Evolutionary conservation across 441 rosid species (phyloP), one percentile per base, ranked within the genome.

Genomic region (Eruca vesicaria): DNA sequence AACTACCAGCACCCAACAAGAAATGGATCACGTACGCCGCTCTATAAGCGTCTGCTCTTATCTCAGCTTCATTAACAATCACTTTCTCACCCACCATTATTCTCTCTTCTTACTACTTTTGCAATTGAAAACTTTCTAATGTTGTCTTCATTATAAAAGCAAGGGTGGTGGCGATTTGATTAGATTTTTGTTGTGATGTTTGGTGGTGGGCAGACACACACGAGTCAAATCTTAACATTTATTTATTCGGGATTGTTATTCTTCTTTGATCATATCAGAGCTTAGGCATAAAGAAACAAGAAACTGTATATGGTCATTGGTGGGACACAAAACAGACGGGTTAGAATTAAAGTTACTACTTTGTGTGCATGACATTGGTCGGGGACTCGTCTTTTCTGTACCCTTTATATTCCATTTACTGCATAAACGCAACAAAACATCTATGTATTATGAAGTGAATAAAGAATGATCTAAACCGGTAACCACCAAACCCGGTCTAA

Each of bases 1-100:
- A 81, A 82, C 90, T 89, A 32, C 98, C 98, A 8, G 92, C 93
- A 41, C 99, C 99, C 31, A 94, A 87, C 73, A 94, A 78, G 85
- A 90, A 92, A 80, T 95, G 93, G 78, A 95, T 87, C 72, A 86
- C 75, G 69, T 91, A 95, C 29, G 94, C 97, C 21, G 86, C 72
- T 80, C 75, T 89, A 83, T 64, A 92, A 53, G 86, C 68, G 80
- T 90, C 97, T n/a, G n/a, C n/a, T 82, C 80, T 85, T 66, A 84
- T 83, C 80, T 79, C 86, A 9, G 28, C 58, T 66, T 81, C 85
- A 55, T 57, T 63, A 35, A 72, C 53, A 9, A 14, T 26, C 28
- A 53, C 70, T 62, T 73, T 73, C 70, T 73, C 78, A 68, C 33
- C 63, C 19, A 6, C 75, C 81, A 78, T 78, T 72, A 78, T 78